Conservation (phyloP, 208 protist genomes). For the Naegleria gruberi region DNA sequence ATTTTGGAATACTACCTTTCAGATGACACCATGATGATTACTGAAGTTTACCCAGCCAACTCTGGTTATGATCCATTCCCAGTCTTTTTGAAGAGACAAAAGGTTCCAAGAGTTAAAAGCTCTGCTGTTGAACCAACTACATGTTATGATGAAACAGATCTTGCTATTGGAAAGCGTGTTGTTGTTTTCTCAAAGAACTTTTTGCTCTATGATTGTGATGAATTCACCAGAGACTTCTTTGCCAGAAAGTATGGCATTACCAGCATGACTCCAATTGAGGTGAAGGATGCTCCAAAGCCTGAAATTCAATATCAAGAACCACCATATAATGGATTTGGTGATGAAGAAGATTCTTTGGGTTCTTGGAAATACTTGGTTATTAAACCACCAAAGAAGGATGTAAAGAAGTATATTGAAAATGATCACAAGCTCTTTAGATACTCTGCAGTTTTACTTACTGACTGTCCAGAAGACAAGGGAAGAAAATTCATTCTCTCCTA, state of each 20-base stretch:
- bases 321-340: conserved; percentile 70
- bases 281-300: conserved; percentile 26
- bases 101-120: conserved; percentile 66
- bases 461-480: not conserved
- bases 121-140: conserved; percentile 24
- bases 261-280: conserved; percentile 43
- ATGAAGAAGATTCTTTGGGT: conserved; percentile 62
- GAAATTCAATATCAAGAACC: conserved; percentile 42
- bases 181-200: conserved; percentile 66
- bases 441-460: not conserved
- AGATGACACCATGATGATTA: conserved; percentile 82
- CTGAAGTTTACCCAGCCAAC: conserved; percentile 75
- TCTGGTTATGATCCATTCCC: conserved; percentile 82
- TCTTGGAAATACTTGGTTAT: conserved; percentile 41
- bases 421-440: conserved; percentile 22
- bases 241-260: conserved; percentile 48
- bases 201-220: conserved; percentile 84
- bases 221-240: conserved; percentile 74
- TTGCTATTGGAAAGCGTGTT: conserved; percentile 64
- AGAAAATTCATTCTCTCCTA: conserved; percentile 31
- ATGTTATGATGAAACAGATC: conserved; percentile 60
- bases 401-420: conserved; percentile 30
- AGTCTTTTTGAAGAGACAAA: conserved; percentile 70
- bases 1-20: conserved; percentile 88
- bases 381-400: conserved; percentile 36